Evolutionary conservation across 2,329 filamentous ascomycete species (phyloP).

Genomic region (Fusarium sp.): DNA sequence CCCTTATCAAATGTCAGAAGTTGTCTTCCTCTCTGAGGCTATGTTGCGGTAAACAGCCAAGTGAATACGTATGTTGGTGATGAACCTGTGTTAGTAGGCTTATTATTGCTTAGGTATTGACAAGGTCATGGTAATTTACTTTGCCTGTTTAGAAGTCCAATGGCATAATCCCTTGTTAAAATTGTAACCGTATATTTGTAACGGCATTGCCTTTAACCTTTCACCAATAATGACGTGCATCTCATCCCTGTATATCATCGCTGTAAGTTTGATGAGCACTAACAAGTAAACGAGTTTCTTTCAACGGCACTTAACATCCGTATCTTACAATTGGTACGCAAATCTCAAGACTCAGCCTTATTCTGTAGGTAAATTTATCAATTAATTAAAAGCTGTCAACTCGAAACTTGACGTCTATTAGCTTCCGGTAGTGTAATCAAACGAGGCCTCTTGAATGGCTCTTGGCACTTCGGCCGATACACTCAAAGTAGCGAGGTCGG

Average conservation of each 20-base stretch:
- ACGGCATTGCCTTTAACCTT: background rate
- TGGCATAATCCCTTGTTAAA: background rate
- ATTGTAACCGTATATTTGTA: background rate
- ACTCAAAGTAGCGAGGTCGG: conserved; percentile 17
- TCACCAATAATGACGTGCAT: background rate
- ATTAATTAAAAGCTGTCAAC: background rate
- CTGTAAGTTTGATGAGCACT: background rate
- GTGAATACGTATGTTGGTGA: background rate
- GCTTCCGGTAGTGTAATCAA: background rate
- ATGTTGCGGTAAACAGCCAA: background rate
- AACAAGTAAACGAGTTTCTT: background rate
- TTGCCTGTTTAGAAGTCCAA: background rate
- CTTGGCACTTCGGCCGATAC: conserved; percentile 21
- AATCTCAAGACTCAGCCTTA: conserved; percentile 10
- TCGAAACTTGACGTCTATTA: conserved; percentile 21
- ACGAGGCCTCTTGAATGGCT: background rate
- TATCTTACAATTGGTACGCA: background rate
- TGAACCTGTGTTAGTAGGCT: background rate
- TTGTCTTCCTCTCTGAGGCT: background rate
- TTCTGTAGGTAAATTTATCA: background rate
- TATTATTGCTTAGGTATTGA: background rate
- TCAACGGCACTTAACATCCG: background rate
- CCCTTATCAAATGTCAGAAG: background rate
- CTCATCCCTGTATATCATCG: background rate
- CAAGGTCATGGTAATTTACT: background rate